A percentile compares a stretch with the other conserved stretches of the same genome.
These are phyloP conservation scores for Gaeumannomyces tritici DNA, from an alignment of 2,329 filamentous ascomycete genomes.

Conservation along the genomic window DNA sequence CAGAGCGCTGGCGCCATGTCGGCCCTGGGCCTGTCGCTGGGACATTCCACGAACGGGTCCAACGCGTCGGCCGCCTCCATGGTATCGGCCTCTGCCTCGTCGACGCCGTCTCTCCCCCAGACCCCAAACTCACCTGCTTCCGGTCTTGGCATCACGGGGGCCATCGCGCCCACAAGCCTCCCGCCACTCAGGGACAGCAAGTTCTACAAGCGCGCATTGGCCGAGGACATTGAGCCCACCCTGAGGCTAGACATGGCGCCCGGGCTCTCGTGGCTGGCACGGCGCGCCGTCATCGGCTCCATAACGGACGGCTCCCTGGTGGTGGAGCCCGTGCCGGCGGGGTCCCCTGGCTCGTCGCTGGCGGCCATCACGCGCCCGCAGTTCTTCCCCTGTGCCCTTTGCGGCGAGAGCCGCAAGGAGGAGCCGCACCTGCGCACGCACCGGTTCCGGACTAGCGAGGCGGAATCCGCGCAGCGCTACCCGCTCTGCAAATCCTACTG, in stretches of 20 bases:
- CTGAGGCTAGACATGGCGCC: slow-evolving; percentile 82
- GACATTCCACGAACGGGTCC: slow-evolving; percentile 39
- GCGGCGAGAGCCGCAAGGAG: slow-evolving; percentile 71
- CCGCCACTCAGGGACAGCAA: slow-evolving; percentile 77
- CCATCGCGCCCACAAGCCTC: slow-evolving; percentile 23
- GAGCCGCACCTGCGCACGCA: slow-evolving; percentile 67
- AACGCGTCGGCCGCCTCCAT: slow-evolving; percentile 54
- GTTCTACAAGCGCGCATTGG: slow-evolving; percentile 84
- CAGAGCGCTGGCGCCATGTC: slow-evolving; percentile 27
- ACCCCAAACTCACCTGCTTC: slow-evolving; percentile 50
- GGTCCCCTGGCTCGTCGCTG: slow-evolving; percentile 15
- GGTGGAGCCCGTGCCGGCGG: slow-evolving; percentile 74
- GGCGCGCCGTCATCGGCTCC: slow-evolving; percentile 71
- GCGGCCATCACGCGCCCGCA: slow-evolving; percentile 41
- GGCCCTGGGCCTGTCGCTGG: slow-evolving; percentile 33
- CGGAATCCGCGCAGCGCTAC: slow-evolving; percentile 77
- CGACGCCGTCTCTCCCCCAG: slow-evolving; percentile 43
- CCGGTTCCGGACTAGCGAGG: slow-evolving; percentile 82
- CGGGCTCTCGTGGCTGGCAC: slow-evolving; percentile 85
- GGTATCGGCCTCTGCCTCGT: slow-evolving; percentile 33
- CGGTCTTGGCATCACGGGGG: slow-evolving; percentile 28
- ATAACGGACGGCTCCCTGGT: slow-evolving; percentile 79
- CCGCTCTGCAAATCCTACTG: slow-evolving; percentile 78
- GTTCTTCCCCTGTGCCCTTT: slow-evolving; percentile 69
- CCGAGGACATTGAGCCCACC: slow-evolving; percentile 91